Evolutionary conservation across 2,329 filamentous ascomycete species (phyloP).

Genomic region (Ophiostoma sp.): DNA sequence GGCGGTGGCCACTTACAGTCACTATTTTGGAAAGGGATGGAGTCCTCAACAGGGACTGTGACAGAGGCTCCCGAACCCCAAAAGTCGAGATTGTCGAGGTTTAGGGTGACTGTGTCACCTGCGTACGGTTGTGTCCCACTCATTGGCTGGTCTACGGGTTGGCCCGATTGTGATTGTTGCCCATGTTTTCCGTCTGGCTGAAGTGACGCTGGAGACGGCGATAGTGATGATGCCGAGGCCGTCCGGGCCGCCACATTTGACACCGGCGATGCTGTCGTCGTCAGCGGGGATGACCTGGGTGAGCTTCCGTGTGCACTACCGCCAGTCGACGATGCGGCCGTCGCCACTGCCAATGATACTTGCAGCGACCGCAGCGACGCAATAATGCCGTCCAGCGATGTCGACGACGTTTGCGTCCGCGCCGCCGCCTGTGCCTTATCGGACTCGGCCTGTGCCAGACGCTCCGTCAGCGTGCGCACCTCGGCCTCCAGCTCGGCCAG

Average conservation of each 20-base stretch:
- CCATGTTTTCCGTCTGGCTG: neutral
- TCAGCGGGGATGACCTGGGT: conserved; percentile 8
- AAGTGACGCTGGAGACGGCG: neutral
- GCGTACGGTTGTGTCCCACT: neutral
- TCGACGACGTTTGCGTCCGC: conserved; percentile 19
- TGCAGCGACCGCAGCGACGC: conserved; percentile 24
- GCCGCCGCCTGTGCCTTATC: conserved; percentile 21
- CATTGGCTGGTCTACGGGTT: conserved; percentile 5
- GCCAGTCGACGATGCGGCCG: neutral
- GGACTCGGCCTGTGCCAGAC: conserved; percentile 22
- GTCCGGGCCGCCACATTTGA: neutral
- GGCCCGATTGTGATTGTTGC: neutral
- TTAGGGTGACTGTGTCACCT: neutral
- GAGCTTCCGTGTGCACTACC: conserved; percentile 8
- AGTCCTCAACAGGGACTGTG: neutral
- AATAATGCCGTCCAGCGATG: conserved; percentile 21
- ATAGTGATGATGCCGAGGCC: conserved; percentile 3
- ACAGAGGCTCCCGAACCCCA: conserved; percentile 15
- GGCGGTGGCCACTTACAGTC: conserved; percentile 12
- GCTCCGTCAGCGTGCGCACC: conserved; percentile 20
- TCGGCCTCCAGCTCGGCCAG: conserved; percentile 27
- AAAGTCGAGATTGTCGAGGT: conserved; percentile 18
- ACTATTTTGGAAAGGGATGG: neutral
- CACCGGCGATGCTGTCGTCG: neutral
- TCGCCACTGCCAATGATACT: conserved; percentile 18